Evolutionary conservation across 1,284 basidiomycete species (phyloP), one percentile per base, ranked within the genome.

Genomic region (Phlebopus sp.): DNA sequence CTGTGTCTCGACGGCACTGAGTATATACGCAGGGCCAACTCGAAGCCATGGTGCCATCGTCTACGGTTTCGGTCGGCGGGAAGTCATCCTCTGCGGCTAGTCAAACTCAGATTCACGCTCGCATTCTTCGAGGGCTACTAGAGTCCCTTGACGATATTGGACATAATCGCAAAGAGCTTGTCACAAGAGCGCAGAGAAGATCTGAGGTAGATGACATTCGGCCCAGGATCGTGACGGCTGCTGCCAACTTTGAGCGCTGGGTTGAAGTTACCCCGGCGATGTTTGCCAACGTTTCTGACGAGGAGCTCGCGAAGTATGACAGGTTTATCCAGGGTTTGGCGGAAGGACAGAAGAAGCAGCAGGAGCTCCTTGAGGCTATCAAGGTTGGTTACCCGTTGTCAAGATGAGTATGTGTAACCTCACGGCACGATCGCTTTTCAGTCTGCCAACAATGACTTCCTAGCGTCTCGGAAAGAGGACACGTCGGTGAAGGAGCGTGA

Each of bases 281-380:
- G 83, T 95, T 96, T 60, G 89, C 93, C 59, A 84, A 86, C 51
- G 73, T 91, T 13, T 81, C 89, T 25, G 88, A 94, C 47, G 77
- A 82, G 52, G 86, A 90, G 55, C 67, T 97, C 45, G 74, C 74
- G 1, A 95, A 94, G 69, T 97, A 92, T 56, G 86, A 92, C 47
- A 79, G 77, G 51, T 88, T 88, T 59, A 72, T 83, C 15, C 67
- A 74, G 37, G 83, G 84, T 47, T 73, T 97, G 48, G 74, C 72
- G 14, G 79, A 78, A 15, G 79, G 82, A 27, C 77, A 73, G 41
- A 64, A 68, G 50, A 79, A 77, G 55, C 92, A 96, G 59, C 76
- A 78, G 34, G 74, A 74, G 14, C 62, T 92, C 5, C 67, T 97
- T 11, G 73, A 78, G 11, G 73, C 78, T 30, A 82, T 97, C 56